Evolutionary conservation across 1,284 basidiomycete species (phyloP).

Genomic region (Sanghuangporus sanghuang): DNA sequence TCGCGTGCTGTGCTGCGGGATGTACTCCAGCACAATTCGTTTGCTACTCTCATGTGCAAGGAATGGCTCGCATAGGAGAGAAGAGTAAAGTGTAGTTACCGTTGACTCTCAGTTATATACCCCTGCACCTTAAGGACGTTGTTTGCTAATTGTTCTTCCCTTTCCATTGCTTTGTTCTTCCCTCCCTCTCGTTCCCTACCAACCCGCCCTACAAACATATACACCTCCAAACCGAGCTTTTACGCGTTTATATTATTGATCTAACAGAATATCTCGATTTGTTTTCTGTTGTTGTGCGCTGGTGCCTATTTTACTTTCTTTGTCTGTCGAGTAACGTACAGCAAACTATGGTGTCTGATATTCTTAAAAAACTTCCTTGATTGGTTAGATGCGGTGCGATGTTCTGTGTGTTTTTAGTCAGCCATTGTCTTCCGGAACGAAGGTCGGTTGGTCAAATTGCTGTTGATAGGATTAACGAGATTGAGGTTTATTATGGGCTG

Average conservation of each 20-base stretch:
- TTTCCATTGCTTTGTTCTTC: background rate
- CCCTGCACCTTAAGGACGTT: conserved; percentile 1
- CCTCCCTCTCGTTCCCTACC: background rate
- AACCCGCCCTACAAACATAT: too few relatives aligned
- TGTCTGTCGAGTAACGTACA: background rate
- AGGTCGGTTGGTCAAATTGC: too few relatives aligned
- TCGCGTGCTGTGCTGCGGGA: background rate
- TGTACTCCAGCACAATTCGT: background rate
- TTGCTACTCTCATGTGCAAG: background rate
- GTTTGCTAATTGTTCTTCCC: background rate
- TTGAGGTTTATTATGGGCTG: too few relatives aligned
- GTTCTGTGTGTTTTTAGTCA: too few relatives aligned
- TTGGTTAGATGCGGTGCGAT: background rate
- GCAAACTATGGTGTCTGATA: background rate
- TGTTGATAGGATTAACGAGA: too few relatives aligned
- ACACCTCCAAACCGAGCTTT: background rate
- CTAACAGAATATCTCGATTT: background rate
- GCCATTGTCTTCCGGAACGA: too few relatives aligned
- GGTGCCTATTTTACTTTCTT: background rate
- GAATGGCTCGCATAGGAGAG: background rate
- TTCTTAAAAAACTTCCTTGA: background rate
- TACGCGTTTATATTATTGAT: background rate
- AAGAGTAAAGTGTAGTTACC: background rate
- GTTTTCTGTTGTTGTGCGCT: background rate
- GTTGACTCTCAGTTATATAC: conserved; percentile 2